Evolutionary conservation across 768 basidiomycete species (phyloP), one percentile per base, ranked within the genome.

Genomic region (Suillus subalutaceus): DNA sequence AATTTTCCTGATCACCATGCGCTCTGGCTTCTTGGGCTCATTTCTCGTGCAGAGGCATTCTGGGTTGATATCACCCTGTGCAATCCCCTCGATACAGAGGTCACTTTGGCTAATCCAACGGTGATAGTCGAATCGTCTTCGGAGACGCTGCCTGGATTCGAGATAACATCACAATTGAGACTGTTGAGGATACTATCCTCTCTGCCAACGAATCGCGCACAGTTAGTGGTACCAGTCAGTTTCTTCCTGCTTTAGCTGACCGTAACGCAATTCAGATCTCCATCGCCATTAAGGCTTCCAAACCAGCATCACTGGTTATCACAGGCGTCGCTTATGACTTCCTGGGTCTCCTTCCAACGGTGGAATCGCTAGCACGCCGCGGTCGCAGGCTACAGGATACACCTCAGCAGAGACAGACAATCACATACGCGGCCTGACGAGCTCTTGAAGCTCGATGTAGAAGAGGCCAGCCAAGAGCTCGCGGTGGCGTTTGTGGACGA

Each of bases 301-400:
- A 78, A 57, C 79, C 90, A 1, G 80, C 83, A 2, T 82, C 83
- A 2, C 72, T 96, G 52, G 78, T 77, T 30, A 77, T 96, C 52
- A 84, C 85, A 16, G 78, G 88, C 50, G 83, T 84, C 46, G 81
- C 80, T 52, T 94, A 90, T 68, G 76, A 88, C 38, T 96, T 96
- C 74, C 84, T 96, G 41, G 86, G 87, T 6, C 83, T 93, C 40
- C 82, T 96, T 23, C 88, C 91, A 3, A 81, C 83, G 32, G 81
- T 74, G 0, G 95, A 96, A 74, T 79, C 87, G 1, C 82, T 96
- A 3, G 81, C 86, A 10, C 83, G 82, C 41, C 89, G 87, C n/a
- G 95, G 96, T 16, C 86, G 82, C 55, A 82, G 95, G 61, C 80
- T 97, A 13, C 88, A 96, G 62, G 86, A 88, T 63, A 95, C 94